These are phyloP conservation scores for Colletotrichum euphorbiae DNA, from an alignment of 2,329 filamentous ascomycete species.

Conservation along the genomic window DNA sequence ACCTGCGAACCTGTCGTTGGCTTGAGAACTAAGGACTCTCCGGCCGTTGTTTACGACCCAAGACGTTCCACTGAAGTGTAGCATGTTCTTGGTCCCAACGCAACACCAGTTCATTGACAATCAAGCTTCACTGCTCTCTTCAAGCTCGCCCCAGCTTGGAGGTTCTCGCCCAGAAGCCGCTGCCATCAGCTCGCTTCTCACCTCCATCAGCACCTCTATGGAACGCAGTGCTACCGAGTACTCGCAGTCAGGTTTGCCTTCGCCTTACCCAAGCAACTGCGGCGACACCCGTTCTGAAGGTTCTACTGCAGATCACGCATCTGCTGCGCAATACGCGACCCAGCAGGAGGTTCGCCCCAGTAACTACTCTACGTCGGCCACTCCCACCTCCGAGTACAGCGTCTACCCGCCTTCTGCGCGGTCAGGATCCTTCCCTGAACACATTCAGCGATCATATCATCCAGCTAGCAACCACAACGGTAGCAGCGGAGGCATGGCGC, in stretches of 20 bases:
- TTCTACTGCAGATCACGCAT: constrained; percentile 87
- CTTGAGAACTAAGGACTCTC: constrained; percentile 48
- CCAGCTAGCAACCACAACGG: constrained; percentile 78
- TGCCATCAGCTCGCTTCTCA: constrained; percentile 46
- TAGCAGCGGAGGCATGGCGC: constrained; percentile 92
- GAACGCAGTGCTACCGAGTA: constrained; percentile 78
- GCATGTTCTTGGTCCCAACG: constrained; percentile 50
- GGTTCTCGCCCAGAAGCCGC: constrained; percentile 45
- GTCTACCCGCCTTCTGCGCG: constrained; percentile 80
- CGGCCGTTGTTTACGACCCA: constrained; percentile 38
- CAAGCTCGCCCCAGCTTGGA: constrained; percentile 44
- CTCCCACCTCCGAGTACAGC: constrained; percentile 90
- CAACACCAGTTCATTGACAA: constrained; percentile 48
- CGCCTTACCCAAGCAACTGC: constrained; percentile 75
- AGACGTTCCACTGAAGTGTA: constrained; percentile 47
- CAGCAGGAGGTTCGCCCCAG: constrained; percentile 81
- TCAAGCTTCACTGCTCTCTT: constrained; percentile 46
- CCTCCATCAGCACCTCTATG: constrained; percentile 57
- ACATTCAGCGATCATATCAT: constrained; percentile 87
- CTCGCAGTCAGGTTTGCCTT: constrained; percentile 89
- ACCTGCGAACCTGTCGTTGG: constrained; percentile 42
- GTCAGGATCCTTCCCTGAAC: constrained; percentile 87
- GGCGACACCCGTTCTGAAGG: constrained; percentile 85
- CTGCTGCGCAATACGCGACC: constrained; percentile 89
- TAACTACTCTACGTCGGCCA: constrained; percentile 81